Conservation (phyloP, 2,329 filamentous ascomycete species). For the Ophidiomyces ophidiicola region DNA sequence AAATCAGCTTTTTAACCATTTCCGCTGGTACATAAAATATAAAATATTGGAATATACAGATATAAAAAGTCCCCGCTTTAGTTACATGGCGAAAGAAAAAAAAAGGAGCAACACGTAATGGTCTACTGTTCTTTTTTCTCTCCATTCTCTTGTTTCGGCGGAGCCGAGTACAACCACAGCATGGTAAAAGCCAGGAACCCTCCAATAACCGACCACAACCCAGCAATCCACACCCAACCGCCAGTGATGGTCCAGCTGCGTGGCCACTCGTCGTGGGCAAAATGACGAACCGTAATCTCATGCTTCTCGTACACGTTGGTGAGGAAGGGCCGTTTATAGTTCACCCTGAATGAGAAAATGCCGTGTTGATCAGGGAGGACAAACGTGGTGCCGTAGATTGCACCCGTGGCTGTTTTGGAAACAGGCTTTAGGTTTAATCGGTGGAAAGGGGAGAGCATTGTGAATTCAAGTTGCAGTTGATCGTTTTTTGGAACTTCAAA, state of each 20-base stretch:
- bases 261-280: conserved; percentile 94
- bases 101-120: neutral
- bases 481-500: conserved; percentile 61
- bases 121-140: conserved; percentile 14
- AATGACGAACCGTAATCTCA: conserved; percentile 88
- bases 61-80: too few relatives aligned
- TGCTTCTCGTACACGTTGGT: conserved; percentile 85
- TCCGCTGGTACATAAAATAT: neutral
- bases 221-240: conserved; percentile 89
- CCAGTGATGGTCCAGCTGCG: conserved; percentile 79
- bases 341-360: conserved; percentile 96
- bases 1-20: too few relatives aligned
- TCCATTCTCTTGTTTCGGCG: conserved; percentile 22
- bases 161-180: conserved; percentile 72
- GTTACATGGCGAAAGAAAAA: neutral
- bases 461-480: conserved; percentile 84
- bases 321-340: conserved; percentile 92
- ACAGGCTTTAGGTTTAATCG: conserved; percentile 58
- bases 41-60: conserved; percentile 5
- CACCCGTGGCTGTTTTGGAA: conserved; percentile 50
- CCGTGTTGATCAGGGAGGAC: conserved; percentile 90
- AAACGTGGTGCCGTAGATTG: conserved; percentile 64
- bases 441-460: conserved; percentile 96
- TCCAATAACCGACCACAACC: conserved; percentile 68
- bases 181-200: conserved; percentile 79